Conservation (phyloP, 257 asterid species). For the Rhazya stricta region DNA sequence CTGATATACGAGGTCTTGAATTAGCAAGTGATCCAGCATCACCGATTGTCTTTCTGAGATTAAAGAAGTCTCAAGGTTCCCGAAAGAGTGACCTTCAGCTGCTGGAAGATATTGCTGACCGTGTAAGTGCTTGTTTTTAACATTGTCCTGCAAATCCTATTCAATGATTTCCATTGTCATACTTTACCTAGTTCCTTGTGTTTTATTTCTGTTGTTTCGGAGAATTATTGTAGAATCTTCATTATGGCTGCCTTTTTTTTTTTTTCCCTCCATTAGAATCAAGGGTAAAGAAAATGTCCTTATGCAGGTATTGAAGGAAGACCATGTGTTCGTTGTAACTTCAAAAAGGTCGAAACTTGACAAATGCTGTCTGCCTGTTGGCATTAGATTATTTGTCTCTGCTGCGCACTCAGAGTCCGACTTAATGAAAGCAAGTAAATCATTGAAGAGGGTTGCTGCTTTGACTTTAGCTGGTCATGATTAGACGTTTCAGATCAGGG, state of each 20-base stretch:
- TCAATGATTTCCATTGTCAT: background rate
- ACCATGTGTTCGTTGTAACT: constrained; percentile 56
- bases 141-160: background rate
- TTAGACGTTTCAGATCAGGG: constrained; percentile 4
- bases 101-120: constrained; percentile 60
- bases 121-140: constrained; percentile 31
- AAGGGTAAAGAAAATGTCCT: background rate
- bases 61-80: constrained; percentile 64
- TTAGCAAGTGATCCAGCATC: constrained; percentile 61
- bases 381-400: constrained; percentile 61
- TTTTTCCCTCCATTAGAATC: background rate
- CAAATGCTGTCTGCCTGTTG: constrained; percentile 79
- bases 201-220: background rate
- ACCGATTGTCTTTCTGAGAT: constrained; percentile 60
- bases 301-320: constrained; percentile 67
- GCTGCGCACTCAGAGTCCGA: constrained; percentile 78
- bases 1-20: constrained; percentile 54
- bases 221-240: background rate
- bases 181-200: background rate
- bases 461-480: constrained; percentile 33
- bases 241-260: background rate
- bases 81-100: constrained; percentile 57
- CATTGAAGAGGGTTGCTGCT: constrained; percentile 52
- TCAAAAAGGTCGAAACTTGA: constrained; percentile 72
- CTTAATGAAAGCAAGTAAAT: constrained; percentile 56